Base-by-base conservation (phyloP, 2,329 filamentous ascomycete species). In the Herpotrichia juniperi region DNA sequence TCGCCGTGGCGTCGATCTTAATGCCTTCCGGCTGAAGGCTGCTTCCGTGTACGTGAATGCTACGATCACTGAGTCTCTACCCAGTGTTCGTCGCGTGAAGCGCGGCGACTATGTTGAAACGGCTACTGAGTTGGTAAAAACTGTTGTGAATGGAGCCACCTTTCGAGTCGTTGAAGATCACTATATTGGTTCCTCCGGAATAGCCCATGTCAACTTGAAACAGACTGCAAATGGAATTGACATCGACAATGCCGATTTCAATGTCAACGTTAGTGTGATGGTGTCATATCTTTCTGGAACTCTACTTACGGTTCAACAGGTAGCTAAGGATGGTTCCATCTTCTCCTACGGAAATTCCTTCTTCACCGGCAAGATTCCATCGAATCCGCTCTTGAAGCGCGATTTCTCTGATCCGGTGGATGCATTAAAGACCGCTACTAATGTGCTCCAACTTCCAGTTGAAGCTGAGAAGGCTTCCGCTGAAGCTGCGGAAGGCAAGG, bases 171-270 rank as follows among this genome's bases (percentile, higher is more conserved):
- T 80, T 0, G 64, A 76, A 1, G 82, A 85, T 61, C 76, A 80
- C 59, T 86, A 85, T 43, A 73, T 81, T 11, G 78, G 82, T 16
- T 67, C 60, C 40, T 84, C 83, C 48, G 82, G 83, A 10, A 74
- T 86, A 53, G 76, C 76, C 0, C 84, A 86, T 59, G 81, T 85
- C 56, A 78, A 84, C 66, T 83, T 86, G 63, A 83, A 81, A 68
- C 84, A 86, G 71, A 85, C 82, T 0, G 72, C 76, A 6, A 80
- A 85, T 48, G 83, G 80, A 1, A 64, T 86, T 19, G 83, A 86
- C 54, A 79, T 87, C 53, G 83, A 85, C 59, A 86, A 86, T 59
- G 82, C 80, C 1, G 81, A 84, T 62, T 83, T 85, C 61, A 84
- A 85, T 46, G 81, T 86, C 43, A 86, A 86, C 56, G 81, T 85